Conservation (phyloP, 768 basidiomycete species). For the Lanmaoa rubissima region DNA sequence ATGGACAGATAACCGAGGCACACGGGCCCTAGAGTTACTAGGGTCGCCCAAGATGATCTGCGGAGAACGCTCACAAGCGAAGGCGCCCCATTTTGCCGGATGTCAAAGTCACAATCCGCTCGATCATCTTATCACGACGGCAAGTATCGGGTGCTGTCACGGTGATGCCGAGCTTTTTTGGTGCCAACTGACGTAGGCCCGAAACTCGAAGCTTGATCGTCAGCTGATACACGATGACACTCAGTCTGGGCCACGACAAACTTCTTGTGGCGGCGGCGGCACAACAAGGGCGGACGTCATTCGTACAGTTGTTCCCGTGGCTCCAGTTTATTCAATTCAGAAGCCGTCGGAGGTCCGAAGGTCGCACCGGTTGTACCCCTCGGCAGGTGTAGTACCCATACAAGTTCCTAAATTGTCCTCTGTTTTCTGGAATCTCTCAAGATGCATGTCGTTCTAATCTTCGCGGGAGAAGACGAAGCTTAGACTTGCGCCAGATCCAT, state of each 20-base stretch:
- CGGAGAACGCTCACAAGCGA: background rate
- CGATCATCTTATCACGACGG: background rate
- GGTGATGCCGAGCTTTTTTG: background rate
- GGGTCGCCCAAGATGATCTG: background rate
- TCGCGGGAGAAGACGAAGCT: constrained; percentile 28
- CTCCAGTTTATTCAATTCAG: constrained; percentile 2
- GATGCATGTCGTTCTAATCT: constrained; percentile 11
- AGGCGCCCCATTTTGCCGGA: background rate
- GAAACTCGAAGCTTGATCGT: background rate
- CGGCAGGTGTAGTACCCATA: background rate
- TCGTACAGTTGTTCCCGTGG: constrained; percentile 4
- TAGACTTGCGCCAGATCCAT: constrained; percentile 11
- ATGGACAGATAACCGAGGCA: background rate
- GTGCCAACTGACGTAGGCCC: background rate
- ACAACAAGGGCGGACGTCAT: background rate
- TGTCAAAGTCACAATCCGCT: background rate
- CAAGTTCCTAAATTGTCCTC: background rate
- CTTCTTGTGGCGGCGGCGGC: background rate
- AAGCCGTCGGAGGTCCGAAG: constrained; percentile 3
- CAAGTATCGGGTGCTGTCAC: background rate
- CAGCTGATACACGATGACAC: background rate
- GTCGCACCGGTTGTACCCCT: background rate
- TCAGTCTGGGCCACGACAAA: background rate
- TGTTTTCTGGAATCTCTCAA: constrained; percentile 1
- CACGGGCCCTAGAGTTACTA: background rate